Conservation (phyloP, 495 filamentous ascomycete species). For the Parachaetomium inaequale region DNA sequence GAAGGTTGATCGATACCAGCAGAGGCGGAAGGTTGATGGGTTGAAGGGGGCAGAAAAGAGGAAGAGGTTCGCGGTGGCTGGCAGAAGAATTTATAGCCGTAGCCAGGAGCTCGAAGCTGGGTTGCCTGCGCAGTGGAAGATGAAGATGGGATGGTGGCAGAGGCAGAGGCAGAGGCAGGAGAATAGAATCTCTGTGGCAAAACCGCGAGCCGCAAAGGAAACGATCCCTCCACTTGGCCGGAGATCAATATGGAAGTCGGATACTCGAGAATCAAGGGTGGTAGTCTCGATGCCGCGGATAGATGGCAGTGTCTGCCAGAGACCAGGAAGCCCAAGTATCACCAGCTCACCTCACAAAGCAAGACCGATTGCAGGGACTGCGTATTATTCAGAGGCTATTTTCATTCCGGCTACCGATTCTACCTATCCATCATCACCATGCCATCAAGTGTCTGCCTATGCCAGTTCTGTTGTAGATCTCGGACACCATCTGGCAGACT, state of each 20-base stretch:
- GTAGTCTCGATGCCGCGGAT: neutral
- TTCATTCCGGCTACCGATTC: neutral
- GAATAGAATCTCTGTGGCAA: neutral
- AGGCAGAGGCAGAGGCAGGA: too few relatives aligned
- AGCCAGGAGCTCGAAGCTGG: neutral
- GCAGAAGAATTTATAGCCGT: neutral
- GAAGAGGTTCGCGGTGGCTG: neutral
- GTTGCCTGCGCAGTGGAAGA: neutral
- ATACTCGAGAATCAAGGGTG: neutral
- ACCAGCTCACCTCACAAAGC: neutral
- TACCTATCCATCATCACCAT: neutral
- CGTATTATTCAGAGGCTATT: neutral
- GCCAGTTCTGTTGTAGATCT: neutral
- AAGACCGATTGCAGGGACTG: neutral
- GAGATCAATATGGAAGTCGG: neutral
- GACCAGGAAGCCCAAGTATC: neutral
- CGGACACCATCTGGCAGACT: neutral
- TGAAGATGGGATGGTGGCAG: neutral
- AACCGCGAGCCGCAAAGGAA: neutral
- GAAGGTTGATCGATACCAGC: slow-evolving; percentile 7
- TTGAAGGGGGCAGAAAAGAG: slow-evolving; percentile 6
- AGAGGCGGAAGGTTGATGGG: neutral
- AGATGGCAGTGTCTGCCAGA: too few relatives aligned
- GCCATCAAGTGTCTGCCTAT: neutral
- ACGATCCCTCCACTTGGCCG: neutral